Evolutionary conservation across 108 stramenopile genomes (phyloP), one percentile per base, ranked within the genome.

Genomic region (Fragilaria crotonensis): DNA sequence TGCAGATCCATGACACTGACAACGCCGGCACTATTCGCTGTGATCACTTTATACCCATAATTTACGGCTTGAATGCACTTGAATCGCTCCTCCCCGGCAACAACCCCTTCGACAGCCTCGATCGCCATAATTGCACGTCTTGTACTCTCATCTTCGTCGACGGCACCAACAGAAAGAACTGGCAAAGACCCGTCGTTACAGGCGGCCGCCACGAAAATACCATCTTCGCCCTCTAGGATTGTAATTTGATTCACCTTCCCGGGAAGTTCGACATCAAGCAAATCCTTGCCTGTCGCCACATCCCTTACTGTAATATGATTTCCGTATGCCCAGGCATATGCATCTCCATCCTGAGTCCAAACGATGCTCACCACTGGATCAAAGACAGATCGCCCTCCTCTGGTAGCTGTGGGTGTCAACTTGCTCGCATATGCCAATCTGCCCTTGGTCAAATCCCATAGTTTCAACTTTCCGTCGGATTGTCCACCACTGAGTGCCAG

Each of bases 101-200:
- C 81, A 26, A 65, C 52, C 3, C 67, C 75, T 25, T 90, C 89
- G 21, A 93, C 87, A 25, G 90, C 85, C 65, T 94, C 89, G 58
- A 94, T 90, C 17, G 88, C 92, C 88, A 94, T 90, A 48, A 88
- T 83, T 2, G 89, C 92, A 29, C 84, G 66, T 19, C 88, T 75
- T 23, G 66, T 82, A 32, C 68, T 64, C 2, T 73, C 69, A 28
- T 72, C 63, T 46, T 53, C 47, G 52, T 72, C 65, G 30, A 63
- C 55, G 36, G 69, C 80, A 41, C 76, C 75, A 1, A 93, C 87
- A 18, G 83, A 79, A 18, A 93, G 48, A 0, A 93, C 87, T 19
- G 91, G 85, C 52, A 93, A 57, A 7, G 87, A 86, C n/a, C 91
- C 91, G 77, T 93, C 91, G 65, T 93, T 88, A 69, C 91, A 89